Evolutionary conservation across 1,139 yeast genomes (phyloP), one percentile per base, ranked within the genome.

Genomic region (Blastobotrys ciferrii): DNA sequence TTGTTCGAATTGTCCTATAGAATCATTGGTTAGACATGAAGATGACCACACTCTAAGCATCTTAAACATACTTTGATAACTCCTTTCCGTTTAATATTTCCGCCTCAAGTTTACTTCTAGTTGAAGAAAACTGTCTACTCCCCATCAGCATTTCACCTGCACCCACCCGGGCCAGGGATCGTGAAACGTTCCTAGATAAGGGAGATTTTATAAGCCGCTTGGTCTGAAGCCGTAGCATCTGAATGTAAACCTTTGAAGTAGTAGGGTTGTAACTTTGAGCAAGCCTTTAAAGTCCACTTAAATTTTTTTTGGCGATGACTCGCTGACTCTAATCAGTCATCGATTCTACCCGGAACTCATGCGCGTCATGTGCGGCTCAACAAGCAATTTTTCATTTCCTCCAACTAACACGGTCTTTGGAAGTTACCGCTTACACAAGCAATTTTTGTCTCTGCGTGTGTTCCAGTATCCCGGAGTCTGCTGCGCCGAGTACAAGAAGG

Each of bases 31-130:
- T 15, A 20, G 6, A 14, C 7, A 6, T 7, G 9, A 25, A 25
- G 11, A 7, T 7, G 6, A 25, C 9, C 6, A 25, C 11, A 25
- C 6, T 7, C 6, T 25, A 12, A 31, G 4, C n/a, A 12, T 11
- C 13, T 11, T 36, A 32, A 12, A 49, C 66, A 40, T 52, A 62
- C 68, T 76, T 73, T 53, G 94, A 89, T 61, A 83, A 76, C 48
- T 80, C 76, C 68, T 82, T 85, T 42, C 94, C 94, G 68, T 85
- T 88, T 55, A 85, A 82, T 48, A 75, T 55, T 53, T 66, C 62
- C 14, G 70, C 71, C 54, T 54, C 50, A 14, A 53, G 42, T 11
- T 42, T 18, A 1, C 15, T 12, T n/a, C 44, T 32, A 9, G 51
- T 20, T 4, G 51, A 44, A 12, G 56, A 52, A 17, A 50, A 46